These are phyloP conservation scores for Amniculicola lignicola DNA, from an alignment of 495 filamentous ascomycete genomes.

Conservation along the genomic window DNA sequence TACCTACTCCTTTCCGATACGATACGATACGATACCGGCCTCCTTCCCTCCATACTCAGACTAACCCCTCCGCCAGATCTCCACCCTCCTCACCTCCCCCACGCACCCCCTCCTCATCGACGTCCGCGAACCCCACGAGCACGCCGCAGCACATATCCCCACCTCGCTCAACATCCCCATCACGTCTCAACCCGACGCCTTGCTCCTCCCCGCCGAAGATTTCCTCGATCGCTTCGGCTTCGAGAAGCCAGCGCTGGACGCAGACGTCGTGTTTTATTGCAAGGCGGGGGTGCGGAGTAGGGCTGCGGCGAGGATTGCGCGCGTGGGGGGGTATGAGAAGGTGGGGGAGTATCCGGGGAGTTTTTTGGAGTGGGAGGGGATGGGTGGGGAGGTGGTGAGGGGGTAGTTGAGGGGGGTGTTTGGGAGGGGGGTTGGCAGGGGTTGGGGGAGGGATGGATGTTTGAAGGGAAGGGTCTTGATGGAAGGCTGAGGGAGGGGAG, in stretches of 20 bases:
- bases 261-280: constrained; percentile 83
- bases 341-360: constrained; percentile 83
- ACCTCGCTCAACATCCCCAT: constrained; percentile 76
- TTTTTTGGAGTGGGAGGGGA: constrained; percentile 83
- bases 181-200: constrained; percentile 68
- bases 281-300: constrained; percentile 80
- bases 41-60: too few relatives aligned
- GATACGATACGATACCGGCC: too few relatives aligned
- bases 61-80: not conserved
- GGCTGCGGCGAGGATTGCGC: constrained; percentile 77
- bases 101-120: constrained; percentile 45
- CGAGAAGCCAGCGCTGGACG: constrained; percentile 53
- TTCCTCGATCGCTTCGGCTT: constrained; percentile 75
- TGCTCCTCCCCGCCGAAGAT: constrained; percentile 68
- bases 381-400: constrained; percentile 48
- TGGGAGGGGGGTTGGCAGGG: too few relatives aligned
- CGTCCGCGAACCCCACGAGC: constrained; percentile 82
- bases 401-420: too few relatives aligned
- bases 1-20: too few relatives aligned
- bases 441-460: too few relatives aligned
- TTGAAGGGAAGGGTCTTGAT: too few relatives aligned
- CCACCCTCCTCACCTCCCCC: too few relatives aligned
- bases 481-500: too few relatives aligned
- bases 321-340: constrained; percentile 67
- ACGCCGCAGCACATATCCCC: constrained; percentile 70